Percentiles rank a stretch among this genome's conserved stretches.
Conservation (phyloP, 768 basidiomycete species). For the Pleurotus platypus region DNA sequence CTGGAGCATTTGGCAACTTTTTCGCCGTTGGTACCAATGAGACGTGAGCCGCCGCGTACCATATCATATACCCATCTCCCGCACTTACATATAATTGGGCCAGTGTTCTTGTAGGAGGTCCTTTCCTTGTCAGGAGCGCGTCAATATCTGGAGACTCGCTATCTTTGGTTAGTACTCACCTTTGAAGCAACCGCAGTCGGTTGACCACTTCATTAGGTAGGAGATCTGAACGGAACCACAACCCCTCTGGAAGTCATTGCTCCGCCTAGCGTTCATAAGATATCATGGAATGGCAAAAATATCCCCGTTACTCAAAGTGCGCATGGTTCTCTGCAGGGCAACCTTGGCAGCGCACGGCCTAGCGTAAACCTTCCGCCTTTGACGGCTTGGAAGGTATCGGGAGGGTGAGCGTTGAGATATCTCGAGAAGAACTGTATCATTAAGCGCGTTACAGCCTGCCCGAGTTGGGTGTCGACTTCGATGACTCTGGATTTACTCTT, state of each 20-base stretch:
- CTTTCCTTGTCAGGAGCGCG: constrained; percentile 52
- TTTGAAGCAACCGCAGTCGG: neutral
- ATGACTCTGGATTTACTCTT: constrained; percentile 43
- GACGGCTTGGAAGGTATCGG: constrained; percentile 42
- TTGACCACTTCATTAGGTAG: constrained; percentile 26
- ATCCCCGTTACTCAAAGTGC: constrained; percentile 21
- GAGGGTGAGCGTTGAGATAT: constrained; percentile 28
- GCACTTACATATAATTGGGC: neutral
- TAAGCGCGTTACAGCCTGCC: constrained; percentile 33
- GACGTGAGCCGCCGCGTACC: constrained; percentile 23
- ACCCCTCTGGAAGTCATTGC: constrained; percentile 41
- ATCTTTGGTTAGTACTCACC: constrained; percentile 22
- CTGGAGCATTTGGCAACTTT: constrained; percentile 33
- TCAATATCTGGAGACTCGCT: constrained; percentile 32
- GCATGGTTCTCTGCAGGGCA: constrained; percentile 27
- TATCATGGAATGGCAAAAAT: constrained; percentile 39
- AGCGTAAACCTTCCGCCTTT: constrained; percentile 30
- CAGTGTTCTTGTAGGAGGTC: constrained; percentile 46
- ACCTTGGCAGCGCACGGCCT: constrained; percentile 12
- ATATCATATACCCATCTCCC: neutral
- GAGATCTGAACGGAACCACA: constrained; percentile 43
- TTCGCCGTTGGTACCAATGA: constrained; percentile 44
- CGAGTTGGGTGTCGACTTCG: constrained; percentile 41
- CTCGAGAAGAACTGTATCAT: neutral
- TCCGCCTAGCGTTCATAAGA: constrained; percentile 26